These are phyloP conservation scores for Amyloporia xantha DNA, from an alignment of 768 basidiomycete species.

Conservation along the genomic window DNA sequence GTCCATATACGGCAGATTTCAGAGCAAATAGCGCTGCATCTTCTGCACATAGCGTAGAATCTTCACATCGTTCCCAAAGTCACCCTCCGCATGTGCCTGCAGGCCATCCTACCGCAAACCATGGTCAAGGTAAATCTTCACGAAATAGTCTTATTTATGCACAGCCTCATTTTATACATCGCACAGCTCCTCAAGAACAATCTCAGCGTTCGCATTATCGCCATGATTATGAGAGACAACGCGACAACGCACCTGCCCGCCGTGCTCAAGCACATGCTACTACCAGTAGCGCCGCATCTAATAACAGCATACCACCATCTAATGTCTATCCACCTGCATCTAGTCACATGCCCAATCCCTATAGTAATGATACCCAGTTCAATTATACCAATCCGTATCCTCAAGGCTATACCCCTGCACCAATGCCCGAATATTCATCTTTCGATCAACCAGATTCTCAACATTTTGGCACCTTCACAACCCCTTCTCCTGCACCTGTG, in stretches of 20 bases:
- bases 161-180: no score
- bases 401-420: background rate
- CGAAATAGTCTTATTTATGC: no score
- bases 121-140: no score
- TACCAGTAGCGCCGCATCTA: background rate
- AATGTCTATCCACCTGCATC: background rate
- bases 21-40: background rate
- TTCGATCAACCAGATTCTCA: background rate
- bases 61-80: no score
- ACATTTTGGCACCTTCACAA: background rate
- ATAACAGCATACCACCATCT: background rate
- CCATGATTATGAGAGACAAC: conserved; percentile 15
- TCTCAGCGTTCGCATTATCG: conserved; percentile 14
- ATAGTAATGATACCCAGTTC: background rate
- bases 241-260: conserved; percentile 9
- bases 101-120: no score
- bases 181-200: no score
- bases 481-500: background rate
- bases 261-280: conserved; percentile 5
- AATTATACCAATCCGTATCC: background rate
- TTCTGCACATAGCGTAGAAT: no score
- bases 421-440: background rate
- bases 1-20: conserved; percentile 13
- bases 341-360: no score
- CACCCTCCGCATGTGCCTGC: no score